Evolutionary conservation across 495 filamentous ascomycete genomes (phyloP), one percentile per base, ranked within the genome.

Genomic region (Penicillium cosmopolitanum): DNA sequence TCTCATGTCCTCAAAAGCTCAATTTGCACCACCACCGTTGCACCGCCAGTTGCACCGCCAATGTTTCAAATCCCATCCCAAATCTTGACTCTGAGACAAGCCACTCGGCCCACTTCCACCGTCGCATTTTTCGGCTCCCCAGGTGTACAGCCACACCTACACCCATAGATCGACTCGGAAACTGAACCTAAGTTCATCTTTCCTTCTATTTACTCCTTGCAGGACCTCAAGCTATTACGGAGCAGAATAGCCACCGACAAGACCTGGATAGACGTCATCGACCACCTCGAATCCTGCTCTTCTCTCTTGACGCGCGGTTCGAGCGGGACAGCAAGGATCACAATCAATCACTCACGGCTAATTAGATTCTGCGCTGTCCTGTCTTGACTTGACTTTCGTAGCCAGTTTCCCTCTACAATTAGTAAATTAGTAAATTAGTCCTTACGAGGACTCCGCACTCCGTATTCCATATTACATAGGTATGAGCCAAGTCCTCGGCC

Each of bases 131-230:
- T 56, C 47, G 34, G 53, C 12, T 38, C 33, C 16, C 53, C 58
- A 23, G 47, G 23, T 61, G 48, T 53, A 53, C 53, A 50, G 59
- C 50, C 59, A 50, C 59, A 57, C 56, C 40, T 53, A 53, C 53
- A 50, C 48, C 50, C 59, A 50, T 53, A 57, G 47, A 35, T 47
- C 40, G 28, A 55, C 50, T 18, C n/a, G 50, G 50, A 33, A 35
- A 33, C 1, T 33, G 19, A 50, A 50, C 47, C 10, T 7, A 28
- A 7, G 25, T 28, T 28, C 25, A 28, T 28, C 19, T 15, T 38
- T 12, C 35, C 35, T 38, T 38, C 35, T 12, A 4, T 13, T 38
- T 28, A 2, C 35, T 38, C 40, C 40, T 43, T 43, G 40, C 40
- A 43, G 40, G 2, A 43, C 40, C 0, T 18, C n/a, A 15, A 43